Base-by-base conservation (phyloP, 192 early-diverging fungal species). In the Pilaira anomala region DNA sequence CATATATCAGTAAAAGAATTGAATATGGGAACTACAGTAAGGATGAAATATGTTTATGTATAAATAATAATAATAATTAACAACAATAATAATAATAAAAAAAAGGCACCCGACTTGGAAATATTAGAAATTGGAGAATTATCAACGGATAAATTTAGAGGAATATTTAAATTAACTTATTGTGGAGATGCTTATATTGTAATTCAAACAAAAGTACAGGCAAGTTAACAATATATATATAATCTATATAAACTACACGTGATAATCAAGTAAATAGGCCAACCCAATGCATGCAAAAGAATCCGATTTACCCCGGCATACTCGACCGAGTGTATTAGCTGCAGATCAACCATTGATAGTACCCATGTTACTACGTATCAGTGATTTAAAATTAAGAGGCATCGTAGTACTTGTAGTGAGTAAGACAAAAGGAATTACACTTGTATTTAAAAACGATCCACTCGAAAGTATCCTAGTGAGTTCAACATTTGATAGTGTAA, bases 381-480 rank as follows among this genome's bases (percentile, higher is more conserved):
- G 87, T 59, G 89, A 93, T 30, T 81, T 99, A 5, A 86, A 90
- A 58, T 75, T 99, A 16, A 80, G 90, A n/a, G 97, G 96, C 0
- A 96, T 98, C 48, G 84, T 96, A 12, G 93, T 94, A 6, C 79
- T 99, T n/a, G 96, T 94, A 1, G 92, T 99, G 3, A 93, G 93
- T 63, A 92, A 96, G 73, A 80, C 88, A 57, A 92, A 91, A 67
- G 97, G 97, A 19, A 89, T 98, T 26, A 98, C 96, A 0, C 80
- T 99, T 42, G 94, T 93, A n/a, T 98, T 99, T 69, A 95, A 97
- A 66, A 98, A 94, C 67, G 96, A 98, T 68, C 96, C 97, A 11
- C 68, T 99, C 22, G 95, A 98, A 50, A 88, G 86, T 0, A 89
- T 99, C 14, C 81, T 91, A 50, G 94, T 99, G 39, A 91, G 89